Evolutionary conservation across 495 filamentous ascomycete species (phyloP).

Genomic region (Lophium mytilinum): DNA sequence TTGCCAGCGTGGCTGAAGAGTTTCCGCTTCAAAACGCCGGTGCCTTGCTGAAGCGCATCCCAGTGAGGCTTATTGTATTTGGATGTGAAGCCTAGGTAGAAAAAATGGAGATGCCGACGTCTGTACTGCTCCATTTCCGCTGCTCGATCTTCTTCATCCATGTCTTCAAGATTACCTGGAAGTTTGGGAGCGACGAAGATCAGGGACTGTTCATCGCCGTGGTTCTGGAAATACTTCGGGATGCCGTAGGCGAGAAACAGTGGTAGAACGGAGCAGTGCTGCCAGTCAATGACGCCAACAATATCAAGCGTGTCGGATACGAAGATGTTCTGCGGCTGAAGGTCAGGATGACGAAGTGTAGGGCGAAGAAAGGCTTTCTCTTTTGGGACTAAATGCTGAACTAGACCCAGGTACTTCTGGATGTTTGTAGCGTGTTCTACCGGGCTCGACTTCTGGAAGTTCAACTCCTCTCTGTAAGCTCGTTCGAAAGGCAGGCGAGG

Average conservation of each 20-base stretch:
- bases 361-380: neutral
- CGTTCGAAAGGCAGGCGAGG: neutral
- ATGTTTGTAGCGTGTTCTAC: conserved; percentile 1
- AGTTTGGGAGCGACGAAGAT: neutral
- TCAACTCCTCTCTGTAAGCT: neutral
- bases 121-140: neutral
- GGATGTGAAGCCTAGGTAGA: neutral
- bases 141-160: neutral
- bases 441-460: conserved; percentile 1
- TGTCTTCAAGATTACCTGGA: too few species aligned
- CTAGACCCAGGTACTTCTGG: conserved; percentile 6
- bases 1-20: conserved; percentile 2
- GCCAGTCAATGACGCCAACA: conserved; percentile 16
- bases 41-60: neutral
- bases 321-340: conserved; percentile 11
- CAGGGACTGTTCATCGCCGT: neutral
- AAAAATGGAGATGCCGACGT: conserved; percentile 3
- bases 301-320: conserved; percentile 13
- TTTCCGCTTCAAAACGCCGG: neutral
- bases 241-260: conserved; percentile 8
- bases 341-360: conserved; percentile 9
- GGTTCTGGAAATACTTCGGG: conserved; percentile 5
- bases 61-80: conserved; percentile 5
- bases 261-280: conserved; percentile 2
- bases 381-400: neutral